Base-by-base conservation (phyloP, 345 rosid genomes). In the Raphanus raphanistrum region DNA sequence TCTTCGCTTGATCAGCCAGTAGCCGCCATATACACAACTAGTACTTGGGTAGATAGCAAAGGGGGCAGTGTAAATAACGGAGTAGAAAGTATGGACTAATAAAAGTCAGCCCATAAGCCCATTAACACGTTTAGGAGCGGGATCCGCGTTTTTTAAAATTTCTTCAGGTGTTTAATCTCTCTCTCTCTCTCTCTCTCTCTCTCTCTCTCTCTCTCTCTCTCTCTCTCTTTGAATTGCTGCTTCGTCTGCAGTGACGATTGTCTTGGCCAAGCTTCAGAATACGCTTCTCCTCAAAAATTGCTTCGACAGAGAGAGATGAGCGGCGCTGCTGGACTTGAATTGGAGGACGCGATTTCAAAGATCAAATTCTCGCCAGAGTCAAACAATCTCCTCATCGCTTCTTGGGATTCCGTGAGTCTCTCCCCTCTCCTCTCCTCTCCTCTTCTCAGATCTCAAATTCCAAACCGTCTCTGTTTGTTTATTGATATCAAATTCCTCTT, bases 361-460 rank as follows among this genome's bases (percentile, higher is more conserved):
- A 68, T 91, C 81, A 85, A 84, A 27, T 96, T 96, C 84, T 89
- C 98, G 8, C 86, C 99, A 0, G 77, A 72, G 1, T 88, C 96
- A 43, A 88, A 91, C 74, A 88, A 89, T 69, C 90, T 95, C 75
- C 92, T 96, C 26, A 55, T 96, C 70, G 80, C 98, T 54, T 91
- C 98, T 21, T 95, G 99, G 99, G 99, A 95, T 65, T 84, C 90
- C 5, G 97, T 95, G 27, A 86, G 96, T 83, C 7, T 79, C 66
- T 35, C 25, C 43, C 66, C n/a, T n/a, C n/a, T n/a, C 11, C 5
- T 79, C 66, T 32, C 26, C 54, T 69, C 11, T 72, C 12, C 43
- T 27, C 65, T 57, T 57, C 5, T 64, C 38, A 1, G 7, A 67
- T 67, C 65, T 67, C 70, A 16, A 38, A 0, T 50, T 50, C 45